Conservation (phyloP, 768 basidiomycete genomes). For the Hysterangium stoloniferum region DNA sequence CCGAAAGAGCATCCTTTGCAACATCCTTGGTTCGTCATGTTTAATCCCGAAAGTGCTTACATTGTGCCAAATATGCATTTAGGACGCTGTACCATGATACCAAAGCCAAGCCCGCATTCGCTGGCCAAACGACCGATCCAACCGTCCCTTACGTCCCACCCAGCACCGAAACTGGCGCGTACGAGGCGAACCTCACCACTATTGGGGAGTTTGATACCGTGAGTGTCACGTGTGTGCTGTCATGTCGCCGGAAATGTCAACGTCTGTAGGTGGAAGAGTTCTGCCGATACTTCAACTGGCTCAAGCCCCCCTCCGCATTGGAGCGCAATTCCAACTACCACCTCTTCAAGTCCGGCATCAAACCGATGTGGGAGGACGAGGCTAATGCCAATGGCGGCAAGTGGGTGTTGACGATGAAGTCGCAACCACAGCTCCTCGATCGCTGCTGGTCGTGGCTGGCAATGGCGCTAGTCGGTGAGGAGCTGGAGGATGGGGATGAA, state of each 20-base stretch:
- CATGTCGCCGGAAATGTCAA: not conserved
- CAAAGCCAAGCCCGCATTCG: constrained; percentile 61
- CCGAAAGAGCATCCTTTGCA: constrained; percentile 73
- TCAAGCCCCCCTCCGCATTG: constrained; percentile 82
- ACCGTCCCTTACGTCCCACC: constrained; percentile 20
- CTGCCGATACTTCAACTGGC: constrained; percentile 91
- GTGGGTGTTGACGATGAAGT: constrained; percentile 93
- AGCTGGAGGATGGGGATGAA: constrained; percentile 56
- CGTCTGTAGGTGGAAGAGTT: constrained; percentile 52
- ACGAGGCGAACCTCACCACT: constrained; percentile 79
- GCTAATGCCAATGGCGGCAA: constrained; percentile 90
- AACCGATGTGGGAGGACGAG: constrained; percentile 96
- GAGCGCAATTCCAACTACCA: constrained; percentile 92
- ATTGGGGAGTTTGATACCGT: constrained; percentile 87
- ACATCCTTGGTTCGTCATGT: constrained; percentile 60
- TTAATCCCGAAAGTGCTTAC: constrained; percentile 2
- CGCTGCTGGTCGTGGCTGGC: constrained; percentile 86
- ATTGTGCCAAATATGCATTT: constrained; percentile 6
- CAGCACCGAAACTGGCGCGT: constrained; percentile 55
- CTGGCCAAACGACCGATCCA: constrained; percentile 33
- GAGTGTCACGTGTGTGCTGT: constrained; percentile 6
- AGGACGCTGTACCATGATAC: constrained; percentile 92
- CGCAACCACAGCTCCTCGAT: constrained; percentile 70
- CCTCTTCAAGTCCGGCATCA: constrained; percentile 89
- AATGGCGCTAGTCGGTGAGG: constrained; percentile 85